Evolutionary conservation across 75 land plant species (phyloP), one percentile per base, ranked within the genome.

Genomic region (Chamaecyparis obtusa): DNA sequence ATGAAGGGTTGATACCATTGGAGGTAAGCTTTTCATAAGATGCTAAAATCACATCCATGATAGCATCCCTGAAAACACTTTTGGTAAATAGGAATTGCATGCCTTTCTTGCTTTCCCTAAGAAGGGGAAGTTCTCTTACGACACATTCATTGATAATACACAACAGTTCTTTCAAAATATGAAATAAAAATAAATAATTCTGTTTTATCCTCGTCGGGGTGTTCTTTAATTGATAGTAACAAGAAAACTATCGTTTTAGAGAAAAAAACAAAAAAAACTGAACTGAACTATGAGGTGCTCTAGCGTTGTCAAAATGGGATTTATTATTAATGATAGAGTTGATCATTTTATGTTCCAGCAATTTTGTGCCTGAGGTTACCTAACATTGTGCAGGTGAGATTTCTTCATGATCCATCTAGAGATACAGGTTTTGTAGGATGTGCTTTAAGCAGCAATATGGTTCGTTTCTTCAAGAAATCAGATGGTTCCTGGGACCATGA

Each of bases 371-470:
- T 88, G 19, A 54, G 64, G 37, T 51, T 67, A 48, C 30, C 14
- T 14, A 21, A 57, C 33, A 56, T 56, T 64, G 33, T 88, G 72
- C 94, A 98, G 99, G 92, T 93, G 49, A 90, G 99, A 84, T 98
- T 98, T 91, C 87, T 98, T 69, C 99, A 98, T 88, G 95, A 98
- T 84, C 99, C 99, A 87, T 93, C 94, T 15, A 95, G 94, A 89
- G 99, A 90, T 80, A 95, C 92, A 21, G 99, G 99, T 9, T 98
- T 84, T 89, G 99, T 98, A 76, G 99, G 95, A 3, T 93, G 94
- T 91, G 99, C 99, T 83, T 88, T 98, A 87, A 90, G 97, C 77
- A 95, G 99, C 91, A 98, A 95, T 85, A 92, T 98, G 95, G 99
- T 98, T 15, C 87, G 97, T 13, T 98, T 98, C 86, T 98, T 92